Evolutionary conservation across 108 stramenopile genomes (phyloP).

Genomic region (Thalassiosira profunda): DNA sequence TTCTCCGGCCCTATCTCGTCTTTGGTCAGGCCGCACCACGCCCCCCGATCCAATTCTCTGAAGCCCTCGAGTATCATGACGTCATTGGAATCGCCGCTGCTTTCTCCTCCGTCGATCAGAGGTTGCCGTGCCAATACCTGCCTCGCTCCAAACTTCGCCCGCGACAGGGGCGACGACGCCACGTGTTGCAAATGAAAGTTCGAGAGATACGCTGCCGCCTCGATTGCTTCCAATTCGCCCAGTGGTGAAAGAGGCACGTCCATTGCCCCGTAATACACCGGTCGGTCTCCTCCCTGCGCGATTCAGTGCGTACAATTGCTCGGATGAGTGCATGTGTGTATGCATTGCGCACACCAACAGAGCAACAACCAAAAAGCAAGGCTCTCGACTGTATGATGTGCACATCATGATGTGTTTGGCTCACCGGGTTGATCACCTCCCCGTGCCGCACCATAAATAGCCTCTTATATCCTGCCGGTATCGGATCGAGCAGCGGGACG

Average conservation of each 20-base stretch:
- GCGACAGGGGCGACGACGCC: conserved; percentile 73
- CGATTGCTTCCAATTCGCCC: conserved; percentile 84
- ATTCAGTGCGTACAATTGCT: no score
- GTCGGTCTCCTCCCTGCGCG: conserved; percentile 68
- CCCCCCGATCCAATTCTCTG: conserved; percentile 80
- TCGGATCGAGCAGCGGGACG: conserved; percentile 34
- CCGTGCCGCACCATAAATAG: conserved; percentile 90
- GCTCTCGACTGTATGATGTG: no score
- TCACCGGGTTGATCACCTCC: conserved; percentile 90
- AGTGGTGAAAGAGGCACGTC: conserved; percentile 87
- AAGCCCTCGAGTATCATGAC: conserved; percentile 66
- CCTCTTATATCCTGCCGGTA: conserved; percentile 59
- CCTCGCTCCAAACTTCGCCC: conserved; percentile 84
- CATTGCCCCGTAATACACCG: conserved; percentile 88
- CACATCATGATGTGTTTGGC: neutral
- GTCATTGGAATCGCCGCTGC: conserved; percentile 23
- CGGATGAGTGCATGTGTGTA: no score
- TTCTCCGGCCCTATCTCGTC: conserved; percentile 82
- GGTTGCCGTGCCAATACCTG: conserved; percentile 53
- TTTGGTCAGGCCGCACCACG: conserved; percentile 69
- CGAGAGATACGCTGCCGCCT: conserved; percentile 72
- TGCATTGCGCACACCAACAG: no score
- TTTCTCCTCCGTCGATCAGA: no score
- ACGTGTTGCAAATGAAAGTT: conserved; percentile 72
- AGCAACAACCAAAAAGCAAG: no score